Base-by-base conservation (phyloP, 2,329 filamentous ascomycete species). In the Tolypocladium endophyticum region DNA sequence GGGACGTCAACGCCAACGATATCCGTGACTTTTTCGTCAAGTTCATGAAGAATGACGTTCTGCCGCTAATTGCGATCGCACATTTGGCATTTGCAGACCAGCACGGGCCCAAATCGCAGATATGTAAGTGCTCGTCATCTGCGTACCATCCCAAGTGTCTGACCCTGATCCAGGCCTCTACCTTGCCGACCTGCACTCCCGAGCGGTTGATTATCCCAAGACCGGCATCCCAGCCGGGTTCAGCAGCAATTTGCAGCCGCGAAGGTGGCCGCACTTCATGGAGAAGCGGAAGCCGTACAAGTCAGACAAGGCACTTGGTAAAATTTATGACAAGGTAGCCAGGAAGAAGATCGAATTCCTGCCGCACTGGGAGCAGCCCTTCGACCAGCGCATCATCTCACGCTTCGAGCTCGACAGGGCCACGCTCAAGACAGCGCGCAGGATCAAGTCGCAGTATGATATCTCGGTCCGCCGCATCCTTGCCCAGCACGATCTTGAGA, bases 171-270 rank as follows among this genome's bases (percentile, higher is more conserved):
- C 55, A 85, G 83, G 83, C 66, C 74, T 94, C 0, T 76, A 85
- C 57, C 79, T 97, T 5, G 92, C 93, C 3, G 77, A 81, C 11
- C 76, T 97, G 3, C 94, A 99, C 71, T 97, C 94, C 0, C 85
- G 87, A 65, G 93, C 94, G 0, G 94, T 99, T 0, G 94, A 99
- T 71, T 99, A 94, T 69, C 87, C 90, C 53, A 99, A 99, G 75
- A 93, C 90, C 1, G 94, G 94, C 0, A 81, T 87, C 12, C 83
- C 89, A 0, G 93, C 92, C 0, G 74, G 80, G 25, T 88, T 96
- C 77, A 77, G 78, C 8, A 74, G 76, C 45, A 75, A 79, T 0
- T 76, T 94, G 4, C 76, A 78, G n/a, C 86, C 89, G 0, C 76
- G 67, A 7, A 75, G 66, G 58, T 96, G 85, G 82, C 94, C 92